Percentiles rank a stretch among this genome's conserved stretches.
Conservation (phyloP, 441 rosid species). For the Corymbia calophylla region DNA sequence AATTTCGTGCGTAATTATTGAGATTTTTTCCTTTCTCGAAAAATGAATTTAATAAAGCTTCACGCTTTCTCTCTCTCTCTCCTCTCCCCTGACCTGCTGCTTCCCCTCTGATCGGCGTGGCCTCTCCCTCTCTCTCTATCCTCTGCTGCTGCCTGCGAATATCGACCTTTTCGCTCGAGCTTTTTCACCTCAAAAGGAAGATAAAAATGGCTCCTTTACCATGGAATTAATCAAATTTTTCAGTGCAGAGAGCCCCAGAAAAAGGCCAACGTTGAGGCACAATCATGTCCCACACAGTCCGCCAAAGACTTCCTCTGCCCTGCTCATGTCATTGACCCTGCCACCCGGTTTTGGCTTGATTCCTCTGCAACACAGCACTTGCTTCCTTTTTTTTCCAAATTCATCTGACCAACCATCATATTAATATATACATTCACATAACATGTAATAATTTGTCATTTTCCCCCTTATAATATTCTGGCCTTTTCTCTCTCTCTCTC, state of each 20-base stretch:
- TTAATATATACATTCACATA: background rate
- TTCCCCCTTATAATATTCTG: background rate
- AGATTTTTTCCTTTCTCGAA: slow-evolving; percentile 23
- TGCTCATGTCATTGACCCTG: background rate
- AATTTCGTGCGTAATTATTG: background rate
- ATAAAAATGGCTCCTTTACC: background rate
- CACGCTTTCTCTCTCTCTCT: slow-evolving; percentile 8
- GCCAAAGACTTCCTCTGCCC: background rate
- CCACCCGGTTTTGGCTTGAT: background rate
- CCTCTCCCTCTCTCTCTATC: background rate
- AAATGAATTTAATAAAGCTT: background rate
- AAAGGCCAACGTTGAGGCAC: background rate
- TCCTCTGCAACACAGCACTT: background rate
- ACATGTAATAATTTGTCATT: background rate
- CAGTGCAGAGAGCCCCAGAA: background rate
- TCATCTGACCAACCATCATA: background rate
- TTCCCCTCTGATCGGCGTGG: background rate
- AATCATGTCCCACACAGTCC: background rate
- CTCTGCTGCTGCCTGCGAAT: background rate
- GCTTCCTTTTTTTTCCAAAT: background rate
- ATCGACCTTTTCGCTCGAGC: background rate
- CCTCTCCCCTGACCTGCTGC: background rate
- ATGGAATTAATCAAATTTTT: background rate
- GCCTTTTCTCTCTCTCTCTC: background rate
- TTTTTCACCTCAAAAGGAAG: background rate